Conservation (phyloP, 2,329 filamentous ascomycete species). For the Sarocladiaceae sp. region DNA sequence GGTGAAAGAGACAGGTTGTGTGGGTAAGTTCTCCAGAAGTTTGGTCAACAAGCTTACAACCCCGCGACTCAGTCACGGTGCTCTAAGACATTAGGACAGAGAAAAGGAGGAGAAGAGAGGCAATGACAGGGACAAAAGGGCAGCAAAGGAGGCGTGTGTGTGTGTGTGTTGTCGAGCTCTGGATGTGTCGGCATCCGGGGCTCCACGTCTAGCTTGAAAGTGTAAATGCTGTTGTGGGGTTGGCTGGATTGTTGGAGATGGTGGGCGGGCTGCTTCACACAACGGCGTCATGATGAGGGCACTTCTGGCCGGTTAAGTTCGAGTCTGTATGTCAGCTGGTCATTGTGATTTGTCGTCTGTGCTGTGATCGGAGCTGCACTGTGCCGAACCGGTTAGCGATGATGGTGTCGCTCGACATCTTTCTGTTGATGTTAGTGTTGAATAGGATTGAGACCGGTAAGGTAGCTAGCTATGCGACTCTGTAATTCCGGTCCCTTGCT, state of each 20-base stretch:
- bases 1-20: no score
- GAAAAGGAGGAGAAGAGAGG: neutral
- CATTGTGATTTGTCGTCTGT: neutral
- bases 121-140: neutral
- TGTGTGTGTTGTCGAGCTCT: neutral
- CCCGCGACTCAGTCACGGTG: neutral
- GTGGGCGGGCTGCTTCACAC: neutral
- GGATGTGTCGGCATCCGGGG: conserved; percentile 8
- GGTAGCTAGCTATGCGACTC: no score
- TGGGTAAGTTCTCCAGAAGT: no score
- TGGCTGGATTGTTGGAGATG: conserved; percentile 5
- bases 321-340: neutral
- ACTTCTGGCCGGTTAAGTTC: neutral
- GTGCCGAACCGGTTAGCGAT: no score
- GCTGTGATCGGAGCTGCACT: neutral
- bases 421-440: no score
- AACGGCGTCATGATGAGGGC: conserved; percentile 7
- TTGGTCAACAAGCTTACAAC: conserved; percentile 6
- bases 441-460: no score
- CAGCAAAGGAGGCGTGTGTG: no score
- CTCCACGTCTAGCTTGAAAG: conserved; percentile 4
- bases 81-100: neutral
- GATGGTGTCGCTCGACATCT: no score
- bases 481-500: no score
- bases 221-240: neutral